These are phyloP conservation scores for Fragaria vesca DNA, from an alignment of 306 rosid genomes.

Conservation along the genomic window DNA sequence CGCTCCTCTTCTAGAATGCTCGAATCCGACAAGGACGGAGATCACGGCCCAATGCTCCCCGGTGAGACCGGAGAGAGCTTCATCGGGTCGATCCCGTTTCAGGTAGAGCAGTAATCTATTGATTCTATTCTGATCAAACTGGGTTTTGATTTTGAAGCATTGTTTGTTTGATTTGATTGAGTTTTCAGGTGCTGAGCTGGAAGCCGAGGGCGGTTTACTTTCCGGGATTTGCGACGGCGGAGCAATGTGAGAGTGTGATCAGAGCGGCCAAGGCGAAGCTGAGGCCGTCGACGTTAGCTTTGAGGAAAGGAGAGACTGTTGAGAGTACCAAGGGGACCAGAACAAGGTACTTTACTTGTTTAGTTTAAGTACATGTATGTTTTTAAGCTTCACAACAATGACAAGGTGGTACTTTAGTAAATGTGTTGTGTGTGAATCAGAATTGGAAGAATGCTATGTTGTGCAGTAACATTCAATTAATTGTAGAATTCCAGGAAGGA, in stretches of 20 bases:
- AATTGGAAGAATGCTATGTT: not conserved
- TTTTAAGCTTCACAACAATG: not conserved
- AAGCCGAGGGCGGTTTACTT: conserved; percentile 39
- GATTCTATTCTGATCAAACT: not conserved
- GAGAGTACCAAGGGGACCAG: conserved; percentile 58
- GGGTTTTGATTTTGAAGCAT: not conserved
- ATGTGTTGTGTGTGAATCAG: not conserved
- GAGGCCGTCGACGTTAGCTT: conserved; percentile 55
- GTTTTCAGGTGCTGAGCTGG: conserved; percentile 41
- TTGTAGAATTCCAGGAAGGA: not conserved
- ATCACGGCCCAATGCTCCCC: conserved; percentile 8
- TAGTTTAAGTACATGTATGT: not conserved
- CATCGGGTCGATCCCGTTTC: conserved; percentile 32
- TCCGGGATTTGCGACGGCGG: conserved; percentile 38
- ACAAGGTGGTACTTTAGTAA: not conserved
- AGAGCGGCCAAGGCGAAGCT: conserved; percentile 46
- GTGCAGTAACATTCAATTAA: not conserved
- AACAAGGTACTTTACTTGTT: conserved; percentile 48
- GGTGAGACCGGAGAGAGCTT: conserved; percentile 35
- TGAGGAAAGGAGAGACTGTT: conserved; percentile 56
- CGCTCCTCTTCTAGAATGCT: conserved; percentile 20
- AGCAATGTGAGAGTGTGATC: conserved; percentile 45
- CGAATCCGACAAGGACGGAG: conserved; percentile 3
- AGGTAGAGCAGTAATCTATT: conserved; percentile 19
- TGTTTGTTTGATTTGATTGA: not conserved